Evolutionary conservation across 805 yeast genomes (phyloP), one percentile per base, ranked within the genome.

Genomic region (Cyberlindnera mississippiensis): DNA sequence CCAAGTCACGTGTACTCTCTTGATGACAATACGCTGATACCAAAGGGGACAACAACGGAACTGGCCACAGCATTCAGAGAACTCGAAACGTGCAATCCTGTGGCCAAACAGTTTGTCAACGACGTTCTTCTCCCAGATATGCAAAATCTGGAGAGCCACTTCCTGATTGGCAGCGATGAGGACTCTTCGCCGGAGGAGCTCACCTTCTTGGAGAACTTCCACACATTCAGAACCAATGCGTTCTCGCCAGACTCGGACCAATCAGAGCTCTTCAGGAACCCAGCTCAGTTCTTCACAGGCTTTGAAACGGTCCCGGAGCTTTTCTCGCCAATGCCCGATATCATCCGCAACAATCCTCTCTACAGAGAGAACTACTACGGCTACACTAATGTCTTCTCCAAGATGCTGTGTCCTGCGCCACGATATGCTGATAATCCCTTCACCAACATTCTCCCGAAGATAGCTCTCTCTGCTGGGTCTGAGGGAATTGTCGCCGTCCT

Each of bases 391-490:
- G 74, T 76, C 12, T 82, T 86, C 0, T 75, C 90, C 2, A 69
- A 69, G 28, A 64, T 72, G 19, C 66, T 84, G 15, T 85, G 81
- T 6, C 89, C 90, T 0, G 80, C 85, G 0, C 86, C 86, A 9
- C 66, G 72, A 2, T 80, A 80, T 52, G 65, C 61, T 16, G 77
- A 75, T 13, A 80, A 82, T 51, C 95, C 95, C 0, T 84, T 83
- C 62, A 72, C 73, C 45, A 71, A 71, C 11, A 64, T 82, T 7
- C 60, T 85, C 11, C 91, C 93, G 0, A 75, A 74, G 50, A 69
- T 85, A 72, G 88, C 91, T 1, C 65, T 80, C 70, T 68, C 70
- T 18, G 69, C 73, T 44, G 75, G 77, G 4, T 73, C 84, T 0
- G 65, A 68, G n/a, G 69, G 67, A 4, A 57, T 84, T 13, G 59